Percentiles rank a stretch among this genome's conserved stretches.
Conservation (phyloP, 148 eudicot species). For the Diospyros kaki region DNA sequence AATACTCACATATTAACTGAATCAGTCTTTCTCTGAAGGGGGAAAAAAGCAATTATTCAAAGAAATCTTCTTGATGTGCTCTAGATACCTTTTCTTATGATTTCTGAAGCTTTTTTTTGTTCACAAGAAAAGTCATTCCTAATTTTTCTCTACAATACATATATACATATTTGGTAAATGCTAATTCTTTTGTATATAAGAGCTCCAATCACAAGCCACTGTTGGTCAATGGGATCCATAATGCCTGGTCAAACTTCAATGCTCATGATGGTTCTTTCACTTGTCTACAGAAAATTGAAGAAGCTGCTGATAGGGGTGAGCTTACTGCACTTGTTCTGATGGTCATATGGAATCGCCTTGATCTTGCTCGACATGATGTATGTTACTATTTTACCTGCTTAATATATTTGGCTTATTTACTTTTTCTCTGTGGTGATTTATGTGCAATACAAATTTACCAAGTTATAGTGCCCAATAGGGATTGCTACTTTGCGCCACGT, state of each 20-base stretch:
- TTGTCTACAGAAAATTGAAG: conserved; percentile 81
- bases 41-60: background rate
- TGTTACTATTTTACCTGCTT: conserved; percentile 18
- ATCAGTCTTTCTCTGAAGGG: background rate
- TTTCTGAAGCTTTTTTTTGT: background rate
- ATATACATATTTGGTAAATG: no score
- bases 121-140: background rate
- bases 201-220: background rate
- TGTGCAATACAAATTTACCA: background rate
- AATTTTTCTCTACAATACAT: background rate
- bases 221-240: background rate
- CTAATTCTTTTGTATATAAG: background rate
- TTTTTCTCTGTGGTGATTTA: background rate
- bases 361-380: conserved; percentile 98
- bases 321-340: conserved; percentile 80
- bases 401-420: background rate
- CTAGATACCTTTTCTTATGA: background rate
- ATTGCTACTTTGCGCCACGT: no score
- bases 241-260: background rate
- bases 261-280: conserved; percentile 4
- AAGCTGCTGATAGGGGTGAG: conserved; percentile 96
- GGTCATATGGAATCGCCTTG: conserved; percentile 99
- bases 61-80: background rate
- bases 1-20: background rate
- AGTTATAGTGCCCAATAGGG: no score